Conservation (phyloP, 148 eudicot species). For the Chenopodium formosanum region DNA sequence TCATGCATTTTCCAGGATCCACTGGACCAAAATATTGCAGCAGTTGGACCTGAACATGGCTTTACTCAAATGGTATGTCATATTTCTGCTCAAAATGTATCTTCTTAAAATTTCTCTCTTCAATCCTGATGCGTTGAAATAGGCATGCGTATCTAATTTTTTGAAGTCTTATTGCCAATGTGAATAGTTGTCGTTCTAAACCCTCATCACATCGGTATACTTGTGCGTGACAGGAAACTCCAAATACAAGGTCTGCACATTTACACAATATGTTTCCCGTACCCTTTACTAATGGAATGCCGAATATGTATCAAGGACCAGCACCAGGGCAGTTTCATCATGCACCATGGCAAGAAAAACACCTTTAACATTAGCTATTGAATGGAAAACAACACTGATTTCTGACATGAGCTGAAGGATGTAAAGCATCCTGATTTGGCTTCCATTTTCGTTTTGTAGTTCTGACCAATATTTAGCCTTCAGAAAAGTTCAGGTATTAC, state of each 20-base stretch:
- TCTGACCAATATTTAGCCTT: slow-evolving; percentile 1
- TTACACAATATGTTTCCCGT: slow-evolving; percentile 40
- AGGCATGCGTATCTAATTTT: not conserved
- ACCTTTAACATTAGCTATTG: slow-evolving; percentile 21
- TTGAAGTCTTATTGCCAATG: not conserved
- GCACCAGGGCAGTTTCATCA: slow-evolving; percentile 36
- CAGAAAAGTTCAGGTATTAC: not conserved
- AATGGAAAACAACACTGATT: not conserved
- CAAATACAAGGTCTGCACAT: slow-evolving; percentile 42
- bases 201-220: slow-evolving; percentile 1
- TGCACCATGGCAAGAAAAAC: slow-evolving; percentile 29
- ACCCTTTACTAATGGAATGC: slow-evolving; percentile 35
- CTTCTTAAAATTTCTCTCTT: not conserved
- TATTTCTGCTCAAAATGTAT: not conserved
- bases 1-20: slow-evolving; percentile 28
- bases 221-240: slow-evolving; percentile 36
- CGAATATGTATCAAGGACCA: slow-evolving; percentile 34
- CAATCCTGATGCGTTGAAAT: not conserved
- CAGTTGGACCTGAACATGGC: slow-evolving; percentile 30
- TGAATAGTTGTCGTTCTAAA: not conserved
- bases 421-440: not conserved
- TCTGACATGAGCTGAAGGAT: not conserved
- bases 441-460: not conserved
- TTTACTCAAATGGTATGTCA: slow-evolving; percentile 41
- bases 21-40: slow-evolving; percentile 24